Conservation (phyloP, 768 basidiomycete species). For the Gymnopilus junonius region DNA sequence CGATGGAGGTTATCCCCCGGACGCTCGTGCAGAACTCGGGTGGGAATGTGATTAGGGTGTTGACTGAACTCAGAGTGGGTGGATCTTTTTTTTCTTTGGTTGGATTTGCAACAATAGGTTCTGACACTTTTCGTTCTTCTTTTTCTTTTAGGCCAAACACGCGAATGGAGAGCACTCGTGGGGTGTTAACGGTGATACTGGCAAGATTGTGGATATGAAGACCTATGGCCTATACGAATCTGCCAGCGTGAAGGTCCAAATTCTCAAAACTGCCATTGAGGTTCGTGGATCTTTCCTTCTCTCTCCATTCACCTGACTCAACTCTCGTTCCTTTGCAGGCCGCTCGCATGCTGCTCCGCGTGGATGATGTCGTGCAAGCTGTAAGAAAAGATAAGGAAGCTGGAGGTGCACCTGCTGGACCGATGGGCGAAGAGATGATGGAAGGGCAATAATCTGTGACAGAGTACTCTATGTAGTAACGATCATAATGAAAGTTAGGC, state of each 20-base stretch:
- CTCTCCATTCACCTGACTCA: neutral
- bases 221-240: slow-evolving; percentile 92
- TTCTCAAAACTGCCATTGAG: slow-evolving; percentile 96
- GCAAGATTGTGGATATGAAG: slow-evolving; percentile 97
- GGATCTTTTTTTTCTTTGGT: neutral
- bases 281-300: slow-evolving; percentile 36
- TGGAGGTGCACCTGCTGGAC: slow-evolving; percentile 45
- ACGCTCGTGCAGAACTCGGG: slow-evolving; percentile 95
- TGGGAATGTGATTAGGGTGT: slow-evolving; percentile 89
- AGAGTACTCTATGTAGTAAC: neutral
- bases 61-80: slow-evolving; percentile 91
- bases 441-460: neutral
- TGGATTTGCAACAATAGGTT: neutral
- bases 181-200: slow-evolving; percentile 96
- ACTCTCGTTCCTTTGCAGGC: slow-evolving; percentile 49
- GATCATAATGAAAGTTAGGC: neutral
- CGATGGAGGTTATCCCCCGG: slow-evolving; percentile 96
- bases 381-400: slow-evolving; percentile 74
- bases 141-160: slow-evolving; percentile 79
- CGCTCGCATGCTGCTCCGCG: slow-evolving; percentile 87
- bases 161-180: slow-evolving; percentile 88
- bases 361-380: slow-evolving; percentile 95
- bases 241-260: slow-evolving; percentile 96
- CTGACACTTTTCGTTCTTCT: neutral
- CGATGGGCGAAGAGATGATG: slow-evolving; percentile 54